Conservation (phyloP, 305 asterid genomes). For the Ajuga reptans region DNA sequence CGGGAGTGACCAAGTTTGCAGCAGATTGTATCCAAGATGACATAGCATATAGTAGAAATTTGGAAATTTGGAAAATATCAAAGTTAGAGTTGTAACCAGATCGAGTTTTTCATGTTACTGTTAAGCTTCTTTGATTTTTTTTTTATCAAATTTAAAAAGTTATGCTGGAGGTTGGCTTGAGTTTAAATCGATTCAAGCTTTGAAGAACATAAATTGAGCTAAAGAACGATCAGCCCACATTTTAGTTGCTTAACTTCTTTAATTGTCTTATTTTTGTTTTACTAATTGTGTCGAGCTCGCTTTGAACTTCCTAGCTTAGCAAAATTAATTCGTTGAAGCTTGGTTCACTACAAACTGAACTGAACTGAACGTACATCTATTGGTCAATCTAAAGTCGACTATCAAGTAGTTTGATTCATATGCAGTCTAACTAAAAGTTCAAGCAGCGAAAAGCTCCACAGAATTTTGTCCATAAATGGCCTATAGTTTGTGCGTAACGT, state of each 20-base stretch:
- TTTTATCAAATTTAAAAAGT: background rate
- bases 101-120: background rate
- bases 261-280: background rate
- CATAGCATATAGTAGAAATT: background rate
- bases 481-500: conserved; percentile 1
- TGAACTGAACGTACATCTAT: background rate
- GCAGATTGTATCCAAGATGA: conserved; percentile 3
- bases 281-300: background rate
- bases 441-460: conserved; percentile 1
- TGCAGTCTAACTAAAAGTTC: background rate
- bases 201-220: background rate
- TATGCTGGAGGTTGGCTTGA: background rate
- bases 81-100: background rate
- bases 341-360: background rate
- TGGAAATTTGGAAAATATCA: background rate
- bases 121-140: background rate
- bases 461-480: background rate
- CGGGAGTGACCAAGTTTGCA: background rate
- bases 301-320: background rate
- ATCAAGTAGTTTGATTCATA: background rate
- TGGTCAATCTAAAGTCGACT: background rate
- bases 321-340: background rate
- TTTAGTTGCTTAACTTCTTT: background rate
- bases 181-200: background rate
- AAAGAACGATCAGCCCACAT: background rate